Conservation (phyloP, 2,329 filamentous ascomycete species). For the Nothophoma quercina region DNA sequence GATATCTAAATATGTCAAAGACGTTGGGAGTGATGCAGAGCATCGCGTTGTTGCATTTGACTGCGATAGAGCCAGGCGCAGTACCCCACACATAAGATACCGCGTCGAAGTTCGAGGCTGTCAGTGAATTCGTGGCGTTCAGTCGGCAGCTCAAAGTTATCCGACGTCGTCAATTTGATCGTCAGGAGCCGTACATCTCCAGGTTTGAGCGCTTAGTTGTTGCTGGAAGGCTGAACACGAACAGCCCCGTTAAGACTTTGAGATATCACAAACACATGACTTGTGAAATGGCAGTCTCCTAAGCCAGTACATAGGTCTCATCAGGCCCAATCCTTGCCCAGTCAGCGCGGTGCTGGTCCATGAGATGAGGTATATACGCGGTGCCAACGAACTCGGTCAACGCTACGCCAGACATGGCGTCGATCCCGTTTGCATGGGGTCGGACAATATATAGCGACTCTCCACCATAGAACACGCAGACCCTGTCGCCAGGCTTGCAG, state of each 20-base stretch:
- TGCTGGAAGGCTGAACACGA: too few relatives aligned
- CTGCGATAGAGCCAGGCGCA: background rate
- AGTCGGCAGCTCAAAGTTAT: background rate
- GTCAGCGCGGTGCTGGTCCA: conserved; percentile 14
- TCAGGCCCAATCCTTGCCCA: too few relatives aligned
- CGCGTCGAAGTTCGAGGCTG: conserved; percentile 2
- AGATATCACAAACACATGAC: too few relatives aligned
- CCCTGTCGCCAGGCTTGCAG: conserved; percentile 7
- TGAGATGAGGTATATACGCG: conserved; percentile 6
- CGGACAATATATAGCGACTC: conserved; percentile 1
- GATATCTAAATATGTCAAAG: conserved; percentile 6
- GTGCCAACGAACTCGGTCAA: background rate
- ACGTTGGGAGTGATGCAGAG: background rate
- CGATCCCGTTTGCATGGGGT: background rate
- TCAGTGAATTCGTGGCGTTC: background rate
- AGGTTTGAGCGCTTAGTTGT: background rate
- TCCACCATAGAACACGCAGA: conserved; percentile 7
- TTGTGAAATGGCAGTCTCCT: too few relatives aligned
- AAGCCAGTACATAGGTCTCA: too few relatives aligned
- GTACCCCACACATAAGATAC: conserved; percentile 16
- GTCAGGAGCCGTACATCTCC: conserved; percentile 2
- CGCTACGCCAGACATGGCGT: too few relatives aligned
- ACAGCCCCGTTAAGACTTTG: too few relatives aligned
- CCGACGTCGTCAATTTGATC: background rate
- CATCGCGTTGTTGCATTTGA: conserved; percentile 2